Evolutionary conservation across 257 asterid species (phyloP).

Genomic region (Rhazya stricta): DNA sequence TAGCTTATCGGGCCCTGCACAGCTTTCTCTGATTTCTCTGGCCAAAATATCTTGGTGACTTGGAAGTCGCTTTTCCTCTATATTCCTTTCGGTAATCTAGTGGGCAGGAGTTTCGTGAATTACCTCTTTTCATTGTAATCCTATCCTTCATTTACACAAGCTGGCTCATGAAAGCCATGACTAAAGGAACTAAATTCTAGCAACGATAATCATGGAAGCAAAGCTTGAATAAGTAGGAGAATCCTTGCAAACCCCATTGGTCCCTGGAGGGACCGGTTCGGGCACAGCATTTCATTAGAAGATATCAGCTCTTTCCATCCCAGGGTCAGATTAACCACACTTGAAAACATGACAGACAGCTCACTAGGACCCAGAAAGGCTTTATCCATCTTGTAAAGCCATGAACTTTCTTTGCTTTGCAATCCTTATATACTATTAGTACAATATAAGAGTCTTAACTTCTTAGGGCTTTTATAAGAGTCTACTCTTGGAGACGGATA

Average conservation of each 20-base stretch:
- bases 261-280: not conserved
- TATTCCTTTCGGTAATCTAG: not conserved
- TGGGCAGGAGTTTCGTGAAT: not conserved
- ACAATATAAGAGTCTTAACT: not conserved
- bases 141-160: not conserved
- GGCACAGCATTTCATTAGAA: not conserved
- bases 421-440: not conserved
- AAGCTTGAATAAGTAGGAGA: not conserved
- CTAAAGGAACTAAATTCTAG: not conserved
- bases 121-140: not conserved
- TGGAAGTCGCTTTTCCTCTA: too few species aligned
- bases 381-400: not conserved
- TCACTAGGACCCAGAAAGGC: not conserved
- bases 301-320: constrained; percentile 6
- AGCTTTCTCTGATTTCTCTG: not conserved
- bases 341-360: constrained; percentile 7
- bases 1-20: not conserved
- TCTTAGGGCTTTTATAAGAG: too few species aligned
- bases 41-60: not conserved
- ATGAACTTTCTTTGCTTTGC: not conserved
- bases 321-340: not conserved
- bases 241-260: not conserved
- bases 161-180: not conserved
- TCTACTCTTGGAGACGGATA: not conserved
- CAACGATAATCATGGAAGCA: not conserved